Evolutionary conservation across 768 basidiomycete genomes (phyloP), one percentile per base, ranked within the genome.

Genomic region (Xerocomus potaroensis): DNA sequence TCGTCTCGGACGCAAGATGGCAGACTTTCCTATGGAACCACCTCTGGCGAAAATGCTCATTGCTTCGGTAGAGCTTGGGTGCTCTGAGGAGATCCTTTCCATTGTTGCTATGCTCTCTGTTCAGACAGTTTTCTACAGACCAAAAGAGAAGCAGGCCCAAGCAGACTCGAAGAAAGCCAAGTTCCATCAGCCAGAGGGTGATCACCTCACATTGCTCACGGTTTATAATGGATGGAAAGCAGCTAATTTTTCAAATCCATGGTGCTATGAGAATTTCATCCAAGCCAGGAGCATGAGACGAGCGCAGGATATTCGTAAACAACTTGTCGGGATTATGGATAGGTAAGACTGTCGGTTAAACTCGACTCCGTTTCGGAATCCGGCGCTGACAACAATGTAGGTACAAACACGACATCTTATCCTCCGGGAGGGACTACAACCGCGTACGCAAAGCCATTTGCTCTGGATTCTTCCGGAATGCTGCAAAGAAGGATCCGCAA

Each of bases 131-230:
- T 99, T 98, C 67, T 98, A 98, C 68, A 82, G 96, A 30, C 96
- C 95, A n/a, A 97, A 98, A 69, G 96, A 98, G 69, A 98, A 98
- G 69, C 96, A 98, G 65, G 93, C 90, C 10, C 95, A 98, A 69
- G 96, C 96, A 0, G 96, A 99, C 68, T 93, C 95, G 29, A 98
- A 99, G 74, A 99, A 98, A 67, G 96, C 96, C 26, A 99, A 99
- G 67, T 99, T 99, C 70, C 95, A 98, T 69, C 91, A 98, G 64
- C 91, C 96, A 1, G 96, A 98, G 71, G 96, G 96, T 8, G 96
- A 98, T 60, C 91, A 98, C 63, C 70, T 95, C 27, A 95, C 91
- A 10, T 68, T 94, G 30, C 70, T 93, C 51, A 88, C 95, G 6
- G 96, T 99, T 3, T 99, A 98, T 70, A 99, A 98, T 57, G 96